phyloP scores from a whole-genome alignment of 75 land plant genomes.

The Adiantum capillusveneris region DNA sequence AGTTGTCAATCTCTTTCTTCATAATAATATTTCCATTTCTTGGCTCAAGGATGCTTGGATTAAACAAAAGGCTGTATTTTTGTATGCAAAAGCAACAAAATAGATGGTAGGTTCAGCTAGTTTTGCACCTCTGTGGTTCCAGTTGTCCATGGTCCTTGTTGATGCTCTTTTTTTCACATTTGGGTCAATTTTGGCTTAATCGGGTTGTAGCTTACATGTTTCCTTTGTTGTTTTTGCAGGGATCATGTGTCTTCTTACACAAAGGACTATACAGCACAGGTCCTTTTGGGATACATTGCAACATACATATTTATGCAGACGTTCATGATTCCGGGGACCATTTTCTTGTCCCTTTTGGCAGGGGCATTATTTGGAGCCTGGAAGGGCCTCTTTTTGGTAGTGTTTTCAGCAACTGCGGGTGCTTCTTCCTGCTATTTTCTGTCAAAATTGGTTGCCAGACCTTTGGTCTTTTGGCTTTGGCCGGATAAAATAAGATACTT shows the following conservation, averaged over 20 bases:
- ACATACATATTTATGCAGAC: slow-evolving; percentile 93
- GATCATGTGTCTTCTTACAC: slow-evolving; percentile 68
- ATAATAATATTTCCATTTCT: too few species aligned
- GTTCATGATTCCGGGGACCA: slow-evolving; percentile 91
- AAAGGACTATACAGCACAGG: slow-evolving; percentile 52
- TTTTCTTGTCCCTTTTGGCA: slow-evolving; percentile 79
- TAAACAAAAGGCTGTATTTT: too few species aligned
- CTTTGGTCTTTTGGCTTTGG: slow-evolving; percentile 75
- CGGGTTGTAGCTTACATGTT: too few species aligned
- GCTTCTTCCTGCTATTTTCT: slow-evolving; percentile 79
- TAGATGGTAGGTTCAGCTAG: too few species aligned
- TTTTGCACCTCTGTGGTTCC: too few species aligned
- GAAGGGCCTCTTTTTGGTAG: slow-evolving; percentile 60
- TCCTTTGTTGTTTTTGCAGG: slow-evolving; percentile 31
- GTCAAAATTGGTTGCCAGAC: slow-evolving; percentile 80
- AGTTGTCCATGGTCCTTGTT: too few species aligned
- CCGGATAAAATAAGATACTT: slow-evolving; percentile 78
- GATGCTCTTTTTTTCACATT: too few species aligned
- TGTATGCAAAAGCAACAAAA: too few species aligned
- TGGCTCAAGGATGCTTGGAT: too few species aligned
- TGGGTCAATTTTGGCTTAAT: too few species aligned
- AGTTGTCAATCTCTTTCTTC: too few species aligned
- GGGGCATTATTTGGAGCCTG: slow-evolving; percentile 83
- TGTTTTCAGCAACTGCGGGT: slow-evolving; percentile 69
- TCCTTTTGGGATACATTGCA: slow-evolving; percentile 71